Percentiles rank a stretch among this genome's conserved stretches.
These are phyloP conservation scores for Penicillium sp. DNA, from an alignment of 2,329 filamentous ascomycete genomes.

Conservation along the genomic window DNA sequence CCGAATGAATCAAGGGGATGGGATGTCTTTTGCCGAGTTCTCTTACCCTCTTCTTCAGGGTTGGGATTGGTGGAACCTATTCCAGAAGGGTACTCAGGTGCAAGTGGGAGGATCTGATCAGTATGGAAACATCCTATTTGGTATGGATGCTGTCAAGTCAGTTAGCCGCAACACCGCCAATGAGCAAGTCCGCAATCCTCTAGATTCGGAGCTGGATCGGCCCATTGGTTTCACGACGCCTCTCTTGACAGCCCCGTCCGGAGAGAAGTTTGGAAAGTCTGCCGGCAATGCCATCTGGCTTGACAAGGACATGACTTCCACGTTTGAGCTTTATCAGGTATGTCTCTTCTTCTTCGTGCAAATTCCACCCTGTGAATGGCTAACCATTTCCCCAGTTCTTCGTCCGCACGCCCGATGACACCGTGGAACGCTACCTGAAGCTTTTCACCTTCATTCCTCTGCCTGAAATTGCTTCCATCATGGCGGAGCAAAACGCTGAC, in stretches of 20 bases:
- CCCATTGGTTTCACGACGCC: slow-evolving; percentile 91
- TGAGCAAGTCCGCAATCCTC: slow-evolving; percentile 42
- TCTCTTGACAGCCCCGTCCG: slow-evolving; percentile 80
- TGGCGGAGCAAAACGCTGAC: slow-evolving; percentile 69
- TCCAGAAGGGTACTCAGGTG: slow-evolving; percentile 71
- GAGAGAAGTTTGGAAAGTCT: slow-evolving; percentile 92
- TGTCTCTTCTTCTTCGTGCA: slow-evolving; percentile 13
- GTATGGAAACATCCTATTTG: slow-evolving; percentile 92
- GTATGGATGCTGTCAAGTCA: slow-evolving; percentile 81
- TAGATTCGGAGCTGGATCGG: slow-evolving; percentile 43
- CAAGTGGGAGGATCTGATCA: slow-evolving; percentile 96
- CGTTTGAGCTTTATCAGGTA: slow-evolving; percentile 82
- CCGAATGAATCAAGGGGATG: slow-evolving; percentile 81
- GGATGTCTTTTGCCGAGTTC: slow-evolving; percentile 94
- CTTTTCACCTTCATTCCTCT: slow-evolving; percentile 88
- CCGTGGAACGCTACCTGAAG: slow-evolving; percentile 80
- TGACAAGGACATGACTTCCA: slow-evolving; percentile 75
- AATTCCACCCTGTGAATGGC: background rate
- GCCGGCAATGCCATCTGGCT: slow-evolving; percentile 95
- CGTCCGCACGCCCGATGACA: slow-evolving; percentile 76
- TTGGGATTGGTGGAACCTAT: slow-evolving; percentile 96
- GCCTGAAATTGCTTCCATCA: slow-evolving; percentile 66
- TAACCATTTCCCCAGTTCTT: slow-evolving; percentile 68
- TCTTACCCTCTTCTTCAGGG: slow-evolving; percentile 90
- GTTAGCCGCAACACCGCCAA: slow-evolving; percentile 58